Base-by-base conservation (phyloP, 106 monocot genomes). In the Apostasia shenzhenica region DNA sequence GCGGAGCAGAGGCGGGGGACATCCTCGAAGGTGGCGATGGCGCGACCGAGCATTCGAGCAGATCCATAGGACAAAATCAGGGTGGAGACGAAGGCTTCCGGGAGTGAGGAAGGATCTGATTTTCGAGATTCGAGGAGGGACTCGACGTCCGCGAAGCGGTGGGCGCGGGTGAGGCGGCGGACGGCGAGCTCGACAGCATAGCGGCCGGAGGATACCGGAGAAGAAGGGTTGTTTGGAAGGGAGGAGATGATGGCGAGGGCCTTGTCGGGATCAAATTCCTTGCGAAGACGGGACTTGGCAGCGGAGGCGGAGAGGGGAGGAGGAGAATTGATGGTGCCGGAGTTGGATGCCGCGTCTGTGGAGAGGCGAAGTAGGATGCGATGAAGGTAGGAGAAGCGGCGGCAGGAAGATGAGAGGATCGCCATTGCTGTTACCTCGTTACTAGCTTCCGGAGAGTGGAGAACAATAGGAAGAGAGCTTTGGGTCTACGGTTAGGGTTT, bases 11-110 rank as follows among this genome's bases (percentile, higher is more conserved):
- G 66, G 13, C 41, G 54, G 72, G 72, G 75, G 54, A 80, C 42
- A 13, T 76, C 73, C 40, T 67, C 58, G 75, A 95, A 91, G 66
- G 77, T 61, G 61, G 63, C 39, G 65, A 76, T 47, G 55, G 91
- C 91, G 47, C 70, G 79, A 56, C 68, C 63, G 55, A 81, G 75
- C 85, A 83, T 79, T 55, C 66, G 26, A 57, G 81, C 83, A 69
- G 73, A 48, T 61, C 80, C 84, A 61, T 87, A 90, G 55, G 81
- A 75, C 57, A 77, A 69, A 67, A 91, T 75, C 73, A 86, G 38
- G 51, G 83, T 67, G 72, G 78, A 60, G 67, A 84, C 52, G 63
- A 60, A 66, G 75, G 83, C 12, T 46, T 91, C 94, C 39, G 77
- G 40, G 45, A 60, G 5, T 57, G 68, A 13, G 48, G 72, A 3